Percentiles rank a stretch among this genome's conserved stretches.
Evolutionary conservation across 148 eudicot species (phyloP).

Genomic region (Heliamphora exappendiculata): DNA sequence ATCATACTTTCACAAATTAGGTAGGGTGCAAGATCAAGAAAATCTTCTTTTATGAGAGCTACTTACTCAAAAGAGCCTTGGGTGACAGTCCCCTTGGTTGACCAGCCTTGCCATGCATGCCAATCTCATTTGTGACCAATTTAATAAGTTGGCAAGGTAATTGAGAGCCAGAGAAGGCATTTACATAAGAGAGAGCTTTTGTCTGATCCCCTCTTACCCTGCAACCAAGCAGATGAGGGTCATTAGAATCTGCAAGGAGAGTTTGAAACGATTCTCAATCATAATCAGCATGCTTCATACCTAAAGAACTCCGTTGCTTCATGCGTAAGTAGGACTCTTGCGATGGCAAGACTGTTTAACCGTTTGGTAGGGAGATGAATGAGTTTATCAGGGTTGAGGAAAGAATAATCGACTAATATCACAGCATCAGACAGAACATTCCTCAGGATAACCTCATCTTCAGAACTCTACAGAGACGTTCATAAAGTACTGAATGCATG

Average conservation of each 20-base stretch:
- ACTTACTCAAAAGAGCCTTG: conserved; percentile 45
- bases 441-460: conserved; percentile 33
- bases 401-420: conserved; percentile 43
- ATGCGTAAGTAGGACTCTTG: conserved; percentile 36
- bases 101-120: conserved; percentile 18
- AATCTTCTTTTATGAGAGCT: background rate
- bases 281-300: conserved; percentile 17
- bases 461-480: conserved; percentile 34
- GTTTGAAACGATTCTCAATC: background rate
- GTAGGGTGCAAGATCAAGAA: too few relatives aligned
- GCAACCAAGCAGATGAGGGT: conserved; percentile 14
- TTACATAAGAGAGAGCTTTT: conserved; percentile 36
- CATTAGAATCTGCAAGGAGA: background rate
- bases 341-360: conserved; percentile 23
- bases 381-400: conserved; percentile 26
- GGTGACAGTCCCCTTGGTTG: conserved; percentile 47
- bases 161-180: conserved; percentile 46
- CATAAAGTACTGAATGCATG: background rate
- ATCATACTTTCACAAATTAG: too few relatives aligned
- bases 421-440: conserved; percentile 44
- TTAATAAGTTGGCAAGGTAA: conserved; percentile 35
- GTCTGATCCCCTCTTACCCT: conserved; percentile 37
- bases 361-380: conserved; percentile 26
- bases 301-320: conserved; percentile 47
- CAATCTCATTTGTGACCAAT: conserved; percentile 28